Evolutionary conservation across 225 moss, liverwort and hornwort genomes (phyloP).

Genomic region (Pleurozium schreberi): DNA sequence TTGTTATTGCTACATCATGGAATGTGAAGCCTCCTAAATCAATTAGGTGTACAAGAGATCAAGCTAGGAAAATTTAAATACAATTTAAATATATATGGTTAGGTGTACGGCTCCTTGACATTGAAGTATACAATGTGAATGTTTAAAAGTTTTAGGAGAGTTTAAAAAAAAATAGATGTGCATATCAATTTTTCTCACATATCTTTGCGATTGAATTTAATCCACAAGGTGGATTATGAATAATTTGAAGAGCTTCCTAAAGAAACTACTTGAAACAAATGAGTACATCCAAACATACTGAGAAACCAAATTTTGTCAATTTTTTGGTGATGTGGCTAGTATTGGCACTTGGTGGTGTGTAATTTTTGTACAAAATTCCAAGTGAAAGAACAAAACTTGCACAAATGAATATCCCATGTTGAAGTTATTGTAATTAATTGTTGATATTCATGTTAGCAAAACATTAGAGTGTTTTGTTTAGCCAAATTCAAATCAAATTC

Average conservation of each 20-base stretch:
- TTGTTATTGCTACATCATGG: too few relatives aligned
- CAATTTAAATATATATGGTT: too few relatives aligned
- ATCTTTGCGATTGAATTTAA: background rate
- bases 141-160: background rate
- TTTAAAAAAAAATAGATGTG: rapidly evolving
- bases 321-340: too few relatives aligned
- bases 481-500: background rate
- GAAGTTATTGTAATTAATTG: background rate
- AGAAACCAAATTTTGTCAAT: background rate
- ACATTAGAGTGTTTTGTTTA: rapidly evolving
- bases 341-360: background rate
- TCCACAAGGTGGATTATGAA: background rate
- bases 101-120: too few relatives aligned
- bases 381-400: background rate
- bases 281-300: background rate
- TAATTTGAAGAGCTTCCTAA: background rate
- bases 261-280: background rate
- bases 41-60: too few relatives aligned
- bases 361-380: background rate
- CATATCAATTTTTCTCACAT: background rate
- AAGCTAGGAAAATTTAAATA: too few relatives aligned
- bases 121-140: background rate
- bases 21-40: too few relatives aligned
- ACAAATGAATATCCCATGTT: too few relatives aligned
- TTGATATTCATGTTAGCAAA: rapidly evolving